Evolutionary conservation across 129 eudicot species (phyloP).

Genomic region (Saposhnikovia divaricata): DNA sequence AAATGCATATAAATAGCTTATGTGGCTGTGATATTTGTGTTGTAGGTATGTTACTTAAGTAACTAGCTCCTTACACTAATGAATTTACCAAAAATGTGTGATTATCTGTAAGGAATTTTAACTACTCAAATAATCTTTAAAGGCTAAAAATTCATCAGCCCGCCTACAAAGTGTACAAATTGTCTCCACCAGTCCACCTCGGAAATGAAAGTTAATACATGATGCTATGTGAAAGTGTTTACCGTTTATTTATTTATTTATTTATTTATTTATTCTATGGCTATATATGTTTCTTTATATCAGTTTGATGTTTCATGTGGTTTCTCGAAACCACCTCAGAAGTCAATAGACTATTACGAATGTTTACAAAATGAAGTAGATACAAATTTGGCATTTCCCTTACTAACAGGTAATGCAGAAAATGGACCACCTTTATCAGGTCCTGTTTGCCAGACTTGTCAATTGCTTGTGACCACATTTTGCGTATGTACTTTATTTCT

Average conservation of each 20-base stretch:
- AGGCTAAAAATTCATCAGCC: not conserved
- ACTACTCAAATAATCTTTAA: not conserved
- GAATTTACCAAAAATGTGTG: not conserved
- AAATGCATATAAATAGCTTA: not conserved
- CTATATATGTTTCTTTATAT: not conserved
- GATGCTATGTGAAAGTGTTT: not conserved
- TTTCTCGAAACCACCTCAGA: constrained; percentile 9
- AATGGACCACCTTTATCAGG: constrained; percentile 8
- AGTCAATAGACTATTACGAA: constrained; percentile 15
- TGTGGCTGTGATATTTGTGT: not conserved
- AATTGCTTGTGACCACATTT: not conserved
- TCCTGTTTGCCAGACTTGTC: constrained; percentile 5
- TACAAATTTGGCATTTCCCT: constrained; percentile 23
- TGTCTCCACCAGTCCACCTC: not conserved
- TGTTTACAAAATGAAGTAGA: constrained; percentile 1
- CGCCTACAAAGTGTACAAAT: not conserved
- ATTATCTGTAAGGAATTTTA: not conserved
- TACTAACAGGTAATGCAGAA: constrained; percentile 22
- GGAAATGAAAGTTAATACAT: not conserved
- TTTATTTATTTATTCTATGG: not conserved
- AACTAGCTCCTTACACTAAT: not conserved
- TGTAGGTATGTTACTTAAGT: not conserved
- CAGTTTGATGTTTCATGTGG: not conserved
- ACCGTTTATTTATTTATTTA: not conserved
- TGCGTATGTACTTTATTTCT: not conserved